phyloP scores from a whole-genome alignment of 1,284 basidiomycete species.

The Mycena citricolor region DNA sequence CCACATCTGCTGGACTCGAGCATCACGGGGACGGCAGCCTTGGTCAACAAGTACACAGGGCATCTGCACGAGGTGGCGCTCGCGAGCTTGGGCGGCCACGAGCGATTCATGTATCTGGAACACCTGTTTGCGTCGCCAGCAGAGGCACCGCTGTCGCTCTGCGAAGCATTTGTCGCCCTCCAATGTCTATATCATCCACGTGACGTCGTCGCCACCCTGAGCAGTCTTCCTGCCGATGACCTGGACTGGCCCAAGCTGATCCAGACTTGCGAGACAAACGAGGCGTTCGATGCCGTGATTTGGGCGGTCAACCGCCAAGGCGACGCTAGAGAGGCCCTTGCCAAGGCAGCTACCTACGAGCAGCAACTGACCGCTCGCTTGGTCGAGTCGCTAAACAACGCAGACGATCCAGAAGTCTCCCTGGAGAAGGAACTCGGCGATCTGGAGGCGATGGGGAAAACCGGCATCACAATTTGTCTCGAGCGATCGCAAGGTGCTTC shows the following conservation, averaged over 20 bases:
- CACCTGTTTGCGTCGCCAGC: slow-evolving; percentile 67
- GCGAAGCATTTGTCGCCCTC: slow-evolving; percentile 69
- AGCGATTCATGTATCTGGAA: slow-evolving; percentile 78
- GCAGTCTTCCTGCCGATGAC: slow-evolving; percentile 51
- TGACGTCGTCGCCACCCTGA: slow-evolving; percentile 67
- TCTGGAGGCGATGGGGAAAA: slow-evolving; percentile 56
- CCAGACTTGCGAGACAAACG: slow-evolving; percentile 63
- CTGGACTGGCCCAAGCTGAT: slow-evolving; percentile 64
- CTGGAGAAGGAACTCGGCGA: slow-evolving; percentile 35
- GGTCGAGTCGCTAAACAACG: slow-evolving; percentile 34
- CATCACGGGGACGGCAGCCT: slow-evolving; percentile 64
- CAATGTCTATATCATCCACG: slow-evolving; percentile 72
- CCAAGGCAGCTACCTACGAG: slow-evolving; percentile 64
- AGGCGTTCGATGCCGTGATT: slow-evolving; percentile 75
- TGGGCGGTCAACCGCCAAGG: slow-evolving; percentile 79
- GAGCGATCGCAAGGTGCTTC: slow-evolving; percentile 53
- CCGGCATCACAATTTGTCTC: slow-evolving; percentile 67
- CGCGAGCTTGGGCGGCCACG: slow-evolving; percentile 48
- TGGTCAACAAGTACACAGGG: slow-evolving; percentile 75
- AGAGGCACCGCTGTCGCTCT: slow-evolving; percentile 45
- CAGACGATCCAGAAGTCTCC: slow-evolving; percentile 6
- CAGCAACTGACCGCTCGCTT: slow-evolving; percentile 55
- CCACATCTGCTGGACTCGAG: slow-evolving; percentile 65
- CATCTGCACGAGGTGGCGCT: slow-evolving; percentile 61
- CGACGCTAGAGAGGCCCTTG: slow-evolving; percentile 63